phyloP scores from a whole-genome alignment of 148 eudicot genomes.

The Vaccinium vitisidaea region DNA sequence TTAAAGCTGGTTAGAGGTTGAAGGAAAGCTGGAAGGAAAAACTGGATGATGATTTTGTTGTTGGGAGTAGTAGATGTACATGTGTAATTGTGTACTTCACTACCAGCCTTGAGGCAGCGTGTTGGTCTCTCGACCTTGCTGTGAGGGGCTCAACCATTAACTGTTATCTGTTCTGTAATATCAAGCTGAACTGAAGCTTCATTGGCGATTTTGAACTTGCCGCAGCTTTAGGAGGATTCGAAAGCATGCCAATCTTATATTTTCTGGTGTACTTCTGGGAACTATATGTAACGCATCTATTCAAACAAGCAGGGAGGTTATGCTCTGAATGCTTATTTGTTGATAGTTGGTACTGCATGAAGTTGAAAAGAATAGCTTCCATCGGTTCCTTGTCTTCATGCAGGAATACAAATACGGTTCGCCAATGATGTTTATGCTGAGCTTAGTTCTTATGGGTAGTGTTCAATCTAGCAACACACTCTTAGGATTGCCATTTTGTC shows the following conservation, averaged over 20 bases:
- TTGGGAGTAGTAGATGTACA: not conserved
- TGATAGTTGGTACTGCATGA: not conserved
- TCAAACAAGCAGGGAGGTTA: not conserved
- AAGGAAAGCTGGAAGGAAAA: not conserved
- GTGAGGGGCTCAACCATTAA: not conserved
- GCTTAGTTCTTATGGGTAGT: not conserved
- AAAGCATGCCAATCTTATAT: not conserved
- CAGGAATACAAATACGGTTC: not conserved
- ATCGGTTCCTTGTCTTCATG: not conserved
- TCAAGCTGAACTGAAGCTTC: slow-evolving; percentile 2
- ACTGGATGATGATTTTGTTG: not conserved
- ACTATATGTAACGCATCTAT: not conserved
- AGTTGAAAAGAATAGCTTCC: not conserved
- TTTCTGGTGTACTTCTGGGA: not conserved
- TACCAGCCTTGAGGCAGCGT: not conserved
- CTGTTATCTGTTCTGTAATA: not conserved
- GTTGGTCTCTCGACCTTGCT: not conserved
- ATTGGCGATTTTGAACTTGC: not conserved
- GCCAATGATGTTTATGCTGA: not conserved
- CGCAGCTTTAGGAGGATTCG: not conserved
- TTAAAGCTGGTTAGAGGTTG: not conserved
- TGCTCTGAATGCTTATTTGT: not conserved
- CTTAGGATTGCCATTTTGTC: not conserved
- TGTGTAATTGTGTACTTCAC: not conserved
- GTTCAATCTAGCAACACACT: not conserved